Conservation (phyloP, 768 basidiomycete species). For the Mycena polygramma region DNA sequence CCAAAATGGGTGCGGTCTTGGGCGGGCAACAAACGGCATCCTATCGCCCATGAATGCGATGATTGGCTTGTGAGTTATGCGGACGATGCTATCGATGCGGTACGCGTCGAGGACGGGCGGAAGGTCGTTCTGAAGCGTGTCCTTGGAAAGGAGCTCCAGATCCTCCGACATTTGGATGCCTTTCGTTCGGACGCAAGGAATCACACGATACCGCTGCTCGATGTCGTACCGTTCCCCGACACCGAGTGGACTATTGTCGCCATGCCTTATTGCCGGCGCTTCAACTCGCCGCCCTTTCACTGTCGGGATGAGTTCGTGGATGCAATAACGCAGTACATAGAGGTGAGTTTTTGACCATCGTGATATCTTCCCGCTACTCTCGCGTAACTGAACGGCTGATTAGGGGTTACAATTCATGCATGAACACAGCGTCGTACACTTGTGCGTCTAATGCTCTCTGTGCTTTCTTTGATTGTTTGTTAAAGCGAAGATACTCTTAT, state of each 20-base stretch:
- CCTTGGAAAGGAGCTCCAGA: too few relatives aligned
- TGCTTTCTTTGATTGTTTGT: slow-evolving; percentile 1
- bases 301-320: too few relatives aligned
- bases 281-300: too few relatives aligned
- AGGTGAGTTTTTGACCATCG: slow-evolving; percentile 17
- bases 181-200: too few relatives aligned
- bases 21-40: slow-evolving; percentile 7
- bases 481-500: slow-evolving; percentile 10
- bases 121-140: too few relatives aligned
- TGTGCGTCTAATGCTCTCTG: slow-evolving; percentile 21
- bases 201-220: too few relatives aligned
- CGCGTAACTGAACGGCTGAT: neutral
- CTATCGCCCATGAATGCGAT: slow-evolving; percentile 3
- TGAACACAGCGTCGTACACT: slow-evolving; percentile 40
- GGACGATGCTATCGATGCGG: slow-evolving; percentile 4
- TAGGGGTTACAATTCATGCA: slow-evolving; percentile 43
- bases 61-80: slow-evolving; percentile 6
- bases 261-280: too few relatives aligned
- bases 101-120: slow-evolving; percentile 31
- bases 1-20: slow-evolving; percentile 9
- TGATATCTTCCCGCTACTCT: slow-evolving; percentile 4
- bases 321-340: too few relatives aligned
- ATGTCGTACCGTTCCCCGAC: too few relatives aligned
- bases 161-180: too few relatives aligned
- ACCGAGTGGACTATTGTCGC: too few relatives aligned